Evolutionary conservation across 768 basidiomycete species (phyloP), one percentile per base, ranked within the genome.

Genomic region (Lactarius trivialis): DNA sequence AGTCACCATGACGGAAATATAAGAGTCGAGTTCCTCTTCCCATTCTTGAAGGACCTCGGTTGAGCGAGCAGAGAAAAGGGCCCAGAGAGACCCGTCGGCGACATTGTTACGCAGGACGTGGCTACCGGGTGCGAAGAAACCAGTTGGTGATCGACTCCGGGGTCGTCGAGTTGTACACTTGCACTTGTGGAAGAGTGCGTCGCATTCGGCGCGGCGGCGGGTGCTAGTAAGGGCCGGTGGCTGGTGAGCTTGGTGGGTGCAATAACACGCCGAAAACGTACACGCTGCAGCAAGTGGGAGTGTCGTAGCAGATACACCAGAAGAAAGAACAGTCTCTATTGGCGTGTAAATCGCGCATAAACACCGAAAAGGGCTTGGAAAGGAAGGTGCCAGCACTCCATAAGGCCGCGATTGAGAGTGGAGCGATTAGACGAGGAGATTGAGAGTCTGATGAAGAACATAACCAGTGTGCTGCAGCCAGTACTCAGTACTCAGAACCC

Each of bases 1-100:
- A 61, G 0, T 65, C 63, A 69, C 83, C 82, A 84, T 67, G 7
- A 41, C 61, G 7, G 68, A 52, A 2, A 82, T 55, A 66, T 86
- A 86, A 21, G 69, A 74, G 11, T 77, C 73, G 2, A 86, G 66
- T 68, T 86, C 85, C 2, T 81, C 81, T 14, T 72, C 68, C 78
- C 81, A 82, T 39, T 76, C 77, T 17, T 73, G 63, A 26, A 65
- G 57, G 4, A 65, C 51, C 12, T 73, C 68, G 4, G 73, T 68
- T 32, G 71, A 68, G 6, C 77, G 72, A 3, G 75, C 71, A 1
- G 79, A 79, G 68, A 85, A 87, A 24, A 87, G 62, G 0, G 83
- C 81, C 85, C 85, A 88, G 7, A 83, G 74, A n/a, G 86, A 69
- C 85, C 85, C 87, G 51, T 85, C 82, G 7, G 75, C 52, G 43